Base-by-base conservation (phyloP, 441 rosid genomes). In the Lepidium campestre region DNA sequence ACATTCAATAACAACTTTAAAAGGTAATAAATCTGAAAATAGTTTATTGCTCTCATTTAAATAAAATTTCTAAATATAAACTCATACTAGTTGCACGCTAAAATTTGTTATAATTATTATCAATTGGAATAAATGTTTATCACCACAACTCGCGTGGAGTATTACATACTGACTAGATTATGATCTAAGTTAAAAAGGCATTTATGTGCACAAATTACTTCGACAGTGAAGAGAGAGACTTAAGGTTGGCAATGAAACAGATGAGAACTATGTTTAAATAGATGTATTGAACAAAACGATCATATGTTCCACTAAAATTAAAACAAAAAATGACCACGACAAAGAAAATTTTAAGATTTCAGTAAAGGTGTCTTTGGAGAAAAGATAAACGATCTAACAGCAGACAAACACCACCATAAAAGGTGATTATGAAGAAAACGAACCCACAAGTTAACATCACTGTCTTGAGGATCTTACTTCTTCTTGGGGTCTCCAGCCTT, bases 401-500 rank as follows among this genome's bases (percentile, higher is more conserved):
- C 31, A 57, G 54, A 65, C 49, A 65, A 10, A 57, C 22, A 41
- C 15, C 34, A 41, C 15, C 70, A 71, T 63, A 56, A 64, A 37
- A 14, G 65, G 34, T 56, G 37, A 37, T 27, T 19, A 57, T 23
- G 36, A n/a, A 56, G 34, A 72, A 56, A 20, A 41, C 42, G 13
- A 50, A 29, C 34, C 13, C 20, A 39, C 19, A 55, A 55, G 17
- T n/a, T 15, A 19, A 10, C 0, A 9, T 2, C 23, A 8, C 19
- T 15, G 40, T 65, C 68, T 67, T 67, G 17, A 67, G 44, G 41
- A 64, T 29, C 73, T 76, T 37, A 79, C 58, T 86, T 88, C 95
- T 90, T 90, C 93, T 86, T 88, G 70, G 96, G 86, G 73, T 91
- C 97, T 20, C 89, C 73, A 8, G 97, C 97, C 84, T 91, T 89